Evolutionary conservation across 2,329 filamentous ascomycete species (phyloP).

Genomic region (Penicillium sp.): DNA sequence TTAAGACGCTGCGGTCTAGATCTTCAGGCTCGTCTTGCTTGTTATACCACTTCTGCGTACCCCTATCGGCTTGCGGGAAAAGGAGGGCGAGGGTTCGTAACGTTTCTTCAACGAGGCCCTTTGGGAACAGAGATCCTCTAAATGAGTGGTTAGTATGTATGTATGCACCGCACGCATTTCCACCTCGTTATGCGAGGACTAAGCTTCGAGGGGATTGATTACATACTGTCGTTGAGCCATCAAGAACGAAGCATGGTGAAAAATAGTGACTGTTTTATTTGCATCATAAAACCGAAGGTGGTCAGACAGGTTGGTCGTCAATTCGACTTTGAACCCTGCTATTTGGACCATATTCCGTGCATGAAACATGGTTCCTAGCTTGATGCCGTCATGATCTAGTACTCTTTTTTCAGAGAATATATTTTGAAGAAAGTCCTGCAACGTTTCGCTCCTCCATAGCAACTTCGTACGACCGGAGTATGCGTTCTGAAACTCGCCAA

Average conservation of each 20-base stretch:
- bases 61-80: neutral
- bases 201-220: no score
- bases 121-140: neutral
- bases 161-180: no score
- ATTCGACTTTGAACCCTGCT: conserved; percentile 33
- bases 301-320: conserved; percentile 41
- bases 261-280: conserved; percentile 38
- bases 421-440: neutral
- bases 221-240: conserved; percentile 20
- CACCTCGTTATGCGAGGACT: neutral
- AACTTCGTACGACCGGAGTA: neutral
- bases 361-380: conserved; percentile 1
- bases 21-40: neutral
- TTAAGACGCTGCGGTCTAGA: neutral
- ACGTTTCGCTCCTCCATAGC: neutral
- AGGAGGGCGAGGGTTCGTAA: conserved; percentile 1
- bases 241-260: conserved; percentile 40
- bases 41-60: neutral
- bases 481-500: conserved; percentile 1
- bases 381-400: neutral
- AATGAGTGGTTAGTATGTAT: neutral
- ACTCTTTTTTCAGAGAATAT: neutral
- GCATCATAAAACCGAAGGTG: conserved; percentile 39
- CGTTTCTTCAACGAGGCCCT: neutral
- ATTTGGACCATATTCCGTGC: conserved; percentile 24